Percentiles rank a stretch among this genome's conserved stretches.
Conservation (phyloP, 331 rosid species). For the Phaseolus coccineus region DNA sequence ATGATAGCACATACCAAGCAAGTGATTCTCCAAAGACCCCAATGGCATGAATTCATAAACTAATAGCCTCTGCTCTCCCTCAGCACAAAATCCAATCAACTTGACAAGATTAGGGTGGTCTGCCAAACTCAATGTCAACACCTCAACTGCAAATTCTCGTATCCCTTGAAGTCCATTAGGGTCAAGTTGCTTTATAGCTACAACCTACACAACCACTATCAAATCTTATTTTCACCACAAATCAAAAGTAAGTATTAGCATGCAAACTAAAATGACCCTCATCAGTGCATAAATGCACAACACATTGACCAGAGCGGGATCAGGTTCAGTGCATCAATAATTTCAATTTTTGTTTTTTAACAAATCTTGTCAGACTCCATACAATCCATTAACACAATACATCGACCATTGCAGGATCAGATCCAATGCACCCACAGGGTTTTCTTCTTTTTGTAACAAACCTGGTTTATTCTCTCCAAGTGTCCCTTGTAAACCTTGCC, state of each 20-base stretch:
- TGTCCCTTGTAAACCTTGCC: constrained; percentile 79
- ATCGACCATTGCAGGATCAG: constrained; percentile 7
- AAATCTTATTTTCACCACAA: constrained; percentile 21
- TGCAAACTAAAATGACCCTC: neutral
- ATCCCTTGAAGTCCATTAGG: constrained; percentile 71
- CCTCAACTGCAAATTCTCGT: constrained; percentile 77
- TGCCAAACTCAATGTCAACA: constrained; percentile 69
- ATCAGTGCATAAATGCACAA: neutral
- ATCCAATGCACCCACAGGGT: neutral
- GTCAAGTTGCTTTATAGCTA: constrained; percentile 82
- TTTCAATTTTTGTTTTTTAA: neutral
- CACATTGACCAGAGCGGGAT: constrained; percentile 13
- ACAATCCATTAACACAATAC: neutral
- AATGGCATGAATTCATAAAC: constrained; percentile 90
- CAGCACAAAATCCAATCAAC: constrained; percentile 81
- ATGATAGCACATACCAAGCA: constrained; percentile 59
- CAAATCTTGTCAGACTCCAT: constrained; percentile 57
- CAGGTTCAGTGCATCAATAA: constrained; percentile 11
- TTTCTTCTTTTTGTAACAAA: constrained; percentile 37
- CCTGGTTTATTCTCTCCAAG: constrained; percentile 65
- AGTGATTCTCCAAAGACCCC: constrained; percentile 83
- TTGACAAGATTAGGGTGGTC: constrained; percentile 83
- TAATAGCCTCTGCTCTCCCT: constrained; percentile 75
- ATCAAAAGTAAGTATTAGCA: neutral
- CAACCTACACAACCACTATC: constrained; percentile 59